Evolutionary conservation across 2,329 filamentous ascomycete genomes (phyloP).

Genomic region (Claviceps digitariae): DNA sequence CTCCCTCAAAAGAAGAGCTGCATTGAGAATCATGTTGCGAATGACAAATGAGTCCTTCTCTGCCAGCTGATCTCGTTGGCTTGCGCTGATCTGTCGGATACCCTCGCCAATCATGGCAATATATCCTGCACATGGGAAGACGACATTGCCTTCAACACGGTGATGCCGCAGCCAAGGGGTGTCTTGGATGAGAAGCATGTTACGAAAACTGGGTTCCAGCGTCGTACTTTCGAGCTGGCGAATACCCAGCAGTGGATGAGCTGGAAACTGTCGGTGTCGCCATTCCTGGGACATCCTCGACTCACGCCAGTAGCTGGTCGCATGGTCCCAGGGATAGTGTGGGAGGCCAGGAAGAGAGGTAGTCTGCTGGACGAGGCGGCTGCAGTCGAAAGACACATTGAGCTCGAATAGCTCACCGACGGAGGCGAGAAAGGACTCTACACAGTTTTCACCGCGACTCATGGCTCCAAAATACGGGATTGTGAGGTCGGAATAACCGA

Average conservation of each 20-base stretch:
- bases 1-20: too few relatives aligned
- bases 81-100: too few relatives aligned
- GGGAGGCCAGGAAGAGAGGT: too few relatives aligned
- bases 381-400: background rate
- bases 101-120: background rate
- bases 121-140: background rate
- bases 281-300: background rate
- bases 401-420: background rate
- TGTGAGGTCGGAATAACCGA: background rate
- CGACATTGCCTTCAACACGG: background rate
- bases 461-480: background rate
- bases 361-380: background rate
- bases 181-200: background rate
- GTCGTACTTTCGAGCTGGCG: background rate
- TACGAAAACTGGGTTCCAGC: background rate
- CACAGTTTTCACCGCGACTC: background rate
- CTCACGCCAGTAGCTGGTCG: background rate
- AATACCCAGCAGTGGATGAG: too few relatives aligned
- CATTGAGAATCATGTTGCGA: too few relatives aligned
- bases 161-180: background rate
- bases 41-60: too few relatives aligned
- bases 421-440: background rate
- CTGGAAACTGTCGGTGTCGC: too few relatives aligned
- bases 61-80: too few relatives aligned
- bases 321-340: background rate